phyloP scores from a whole-genome alignment of 257 asterid genomes.

The Plantago elongata region DNA sequence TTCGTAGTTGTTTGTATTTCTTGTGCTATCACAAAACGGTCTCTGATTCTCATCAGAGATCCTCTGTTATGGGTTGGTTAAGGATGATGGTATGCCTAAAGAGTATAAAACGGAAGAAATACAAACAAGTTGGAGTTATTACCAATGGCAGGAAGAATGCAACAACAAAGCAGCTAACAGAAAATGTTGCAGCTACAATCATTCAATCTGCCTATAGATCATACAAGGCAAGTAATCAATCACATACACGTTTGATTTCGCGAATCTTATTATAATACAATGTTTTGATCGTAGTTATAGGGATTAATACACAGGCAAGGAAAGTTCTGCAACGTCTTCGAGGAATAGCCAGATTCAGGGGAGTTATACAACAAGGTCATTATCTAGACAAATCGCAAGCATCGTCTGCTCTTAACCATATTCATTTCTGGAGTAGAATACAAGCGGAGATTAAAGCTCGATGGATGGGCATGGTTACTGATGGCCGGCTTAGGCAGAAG shows the following conservation, averaged over 20 bases:
- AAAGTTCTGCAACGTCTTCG: constrained; percentile 36
- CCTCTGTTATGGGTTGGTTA: constrained; percentile 49
- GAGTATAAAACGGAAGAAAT: constrained; percentile 31
- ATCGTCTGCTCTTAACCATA: constrained; percentile 45
- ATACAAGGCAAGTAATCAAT: constrained; percentile 29
- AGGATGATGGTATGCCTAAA: constrained; percentile 34
- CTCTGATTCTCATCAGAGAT: too few relatives aligned
- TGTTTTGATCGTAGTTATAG: not conserved
- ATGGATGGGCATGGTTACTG: constrained; percentile 51
- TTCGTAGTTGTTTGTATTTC: too few relatives aligned
- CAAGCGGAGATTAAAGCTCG: constrained; percentile 59
- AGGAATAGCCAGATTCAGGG: constrained; percentile 40
- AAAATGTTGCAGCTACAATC: constrained; percentile 41
- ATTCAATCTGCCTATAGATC: constrained; percentile 56
- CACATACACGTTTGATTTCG: not conserved
- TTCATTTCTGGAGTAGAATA: constrained; percentile 63
- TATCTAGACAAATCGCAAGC: constrained; percentile 36
- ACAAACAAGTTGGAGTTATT: constrained; percentile 31
- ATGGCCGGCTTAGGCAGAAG: constrained; percentile 42
- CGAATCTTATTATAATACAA: not conserved
- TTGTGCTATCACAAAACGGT: too few relatives aligned
- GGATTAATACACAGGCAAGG: constrained; percentile 39
- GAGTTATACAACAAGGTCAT: constrained; percentile 33
- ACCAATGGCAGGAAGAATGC: constrained; percentile 28
- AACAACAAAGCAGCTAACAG: constrained; percentile 16